Evolutionary conservation across 1,139 yeast species (phyloP), one percentile per base, ranked within the genome.

Genomic region (Lodderomyces margitis): DNA sequence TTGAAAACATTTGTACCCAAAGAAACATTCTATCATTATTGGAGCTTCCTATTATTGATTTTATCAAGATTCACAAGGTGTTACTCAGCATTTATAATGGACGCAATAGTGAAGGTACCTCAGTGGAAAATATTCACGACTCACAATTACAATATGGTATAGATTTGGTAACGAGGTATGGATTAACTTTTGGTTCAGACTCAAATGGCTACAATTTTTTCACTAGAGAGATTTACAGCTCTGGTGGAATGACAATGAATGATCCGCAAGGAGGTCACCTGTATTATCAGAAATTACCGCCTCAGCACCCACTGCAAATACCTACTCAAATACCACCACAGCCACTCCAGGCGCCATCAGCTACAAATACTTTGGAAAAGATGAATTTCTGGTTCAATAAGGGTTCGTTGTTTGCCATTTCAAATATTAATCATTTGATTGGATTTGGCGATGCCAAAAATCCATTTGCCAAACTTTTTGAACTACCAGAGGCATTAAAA

Each of bases 391-490:
- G 88, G 85, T 81, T 81, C 53, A 83, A 83, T 53, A 83, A 84
- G 55, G 83, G 87, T 2, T 78, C 89, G 1, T 70, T 80, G 33
- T 84, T 85, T 66, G 91, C 92, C 1, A 70, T 84, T 43, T 81
- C 88, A 21, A 86, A 85, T 54, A 80, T 85, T 42, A 75, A 81
- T 53, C 91, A 84, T 61, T 58, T 84, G 38, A 76, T 83, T 39
- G 94, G 94, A 1, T 81, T 84, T 61, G 94, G 94, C 24, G 85
- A 83, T 55, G 73, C 86, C 3, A 70, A 73, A 38, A 84, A 83
- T 54, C 89, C 92, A 15, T 83, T 85, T 62, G 87, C 91, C 3
- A 78, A 81, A 52, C 57, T 85, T 15, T 85, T 85, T 59, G 80
- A 77, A 44, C 64, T 85, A 21, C 85, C 89, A 0, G 85, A 82